A percentile compares a stretch with the other conserved stretches of the same genome.
phyloP scores from a whole-genome alignment of 2,329 filamentous ascomycete species.

The Verticillium nonalfalfae region DNA sequence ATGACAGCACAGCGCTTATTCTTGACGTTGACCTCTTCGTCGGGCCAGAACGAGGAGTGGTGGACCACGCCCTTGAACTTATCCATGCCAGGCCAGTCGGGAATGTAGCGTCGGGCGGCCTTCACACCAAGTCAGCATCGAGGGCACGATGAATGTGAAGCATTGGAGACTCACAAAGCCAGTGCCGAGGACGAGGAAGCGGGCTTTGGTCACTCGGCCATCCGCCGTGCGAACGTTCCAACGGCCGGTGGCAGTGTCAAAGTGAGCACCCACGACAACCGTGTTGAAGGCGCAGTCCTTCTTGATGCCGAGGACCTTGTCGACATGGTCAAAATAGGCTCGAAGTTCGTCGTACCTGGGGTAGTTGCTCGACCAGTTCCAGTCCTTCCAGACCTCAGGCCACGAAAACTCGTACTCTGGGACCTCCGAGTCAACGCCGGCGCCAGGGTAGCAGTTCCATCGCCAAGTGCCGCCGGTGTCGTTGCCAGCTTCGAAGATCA shows the following conservation, averaged over 20 bases:
- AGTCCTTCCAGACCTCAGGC: conserved; percentile 45
- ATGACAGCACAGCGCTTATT: conserved; percentile 56
- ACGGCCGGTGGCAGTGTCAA: conserved; percentile 36
- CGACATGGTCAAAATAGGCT: conserved; percentile 53
- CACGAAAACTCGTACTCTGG: conserved; percentile 48
- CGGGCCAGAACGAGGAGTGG: conserved; percentile 57
- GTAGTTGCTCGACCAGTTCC: conserved; percentile 50
- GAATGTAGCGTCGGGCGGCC: conserved; percentile 55
- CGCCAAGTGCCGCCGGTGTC: conserved; percentile 48
- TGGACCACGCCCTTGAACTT: conserved; percentile 53
- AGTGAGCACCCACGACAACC: conserved; percentile 44
- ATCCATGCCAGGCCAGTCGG: conserved; percentile 52
- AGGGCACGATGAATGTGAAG: background rate
- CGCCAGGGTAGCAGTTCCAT: conserved; percentile 51
- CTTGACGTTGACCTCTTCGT: conserved; percentile 46
- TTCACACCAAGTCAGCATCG: conserved; percentile 6
- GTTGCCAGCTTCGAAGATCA: conserved; percentile 46
- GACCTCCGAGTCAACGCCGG: conserved; percentile 45
- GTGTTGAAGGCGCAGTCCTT: conserved; percentile 53
- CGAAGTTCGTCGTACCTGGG: conserved; percentile 45
- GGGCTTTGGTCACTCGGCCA: conserved; percentile 40
- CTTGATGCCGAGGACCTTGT: conserved; percentile 45
- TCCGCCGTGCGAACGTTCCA: conserved; percentile 45
- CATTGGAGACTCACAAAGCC: conserved; percentile 35
- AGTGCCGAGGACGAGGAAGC: conserved; percentile 45